A percentile compares a stretch with the other conserved stretches of the same genome.
These are phyloP conservation scores for Malania oleifera DNA, from an alignment of 164 flowering plant genomes.

Conservation along the genomic window DNA sequence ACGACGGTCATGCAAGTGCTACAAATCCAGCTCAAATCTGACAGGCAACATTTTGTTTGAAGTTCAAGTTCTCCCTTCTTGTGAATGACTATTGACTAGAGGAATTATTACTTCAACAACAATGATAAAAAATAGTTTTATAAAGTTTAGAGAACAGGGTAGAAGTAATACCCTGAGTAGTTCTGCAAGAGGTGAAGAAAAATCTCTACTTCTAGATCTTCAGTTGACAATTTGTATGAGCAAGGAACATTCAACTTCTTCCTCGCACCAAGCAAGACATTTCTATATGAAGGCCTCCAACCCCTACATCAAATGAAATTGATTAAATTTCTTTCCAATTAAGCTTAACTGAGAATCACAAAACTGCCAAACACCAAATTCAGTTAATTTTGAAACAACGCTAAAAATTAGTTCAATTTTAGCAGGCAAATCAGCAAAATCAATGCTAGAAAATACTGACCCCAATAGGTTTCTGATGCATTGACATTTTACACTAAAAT, in stretches of 20 bases:
- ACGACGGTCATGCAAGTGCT: too few relatives aligned
- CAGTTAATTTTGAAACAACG: not conserved
- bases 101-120: not conserved
- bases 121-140: not conserved
- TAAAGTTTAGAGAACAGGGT: not conserved
- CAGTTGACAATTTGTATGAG: conserved; percentile 70
- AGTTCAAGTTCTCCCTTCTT: not conserved
- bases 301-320: conserved; percentile 41
- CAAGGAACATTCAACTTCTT: conserved; percentile 67
- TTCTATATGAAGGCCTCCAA: conserved; percentile 89
- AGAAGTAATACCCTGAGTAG: conserved; percentile 43
- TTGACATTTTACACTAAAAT: not conserved
- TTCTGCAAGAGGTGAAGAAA: conserved; percentile 77
- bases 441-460: not conserved
- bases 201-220: conserved; percentile 83
- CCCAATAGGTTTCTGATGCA: not conserved
- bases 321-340: not conserved
- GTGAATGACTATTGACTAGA: too few relatives aligned
- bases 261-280: conserved; percentile 71
- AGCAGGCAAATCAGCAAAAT: not conserved
- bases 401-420: not conserved
- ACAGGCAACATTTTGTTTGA: too few relatives aligned
- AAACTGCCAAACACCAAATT: not conserved
- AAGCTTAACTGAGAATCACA: not conserved
- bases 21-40: too few relatives aligned